Conservation (phyloP, 257 asterid species). For the Ilex asprella region DNA sequence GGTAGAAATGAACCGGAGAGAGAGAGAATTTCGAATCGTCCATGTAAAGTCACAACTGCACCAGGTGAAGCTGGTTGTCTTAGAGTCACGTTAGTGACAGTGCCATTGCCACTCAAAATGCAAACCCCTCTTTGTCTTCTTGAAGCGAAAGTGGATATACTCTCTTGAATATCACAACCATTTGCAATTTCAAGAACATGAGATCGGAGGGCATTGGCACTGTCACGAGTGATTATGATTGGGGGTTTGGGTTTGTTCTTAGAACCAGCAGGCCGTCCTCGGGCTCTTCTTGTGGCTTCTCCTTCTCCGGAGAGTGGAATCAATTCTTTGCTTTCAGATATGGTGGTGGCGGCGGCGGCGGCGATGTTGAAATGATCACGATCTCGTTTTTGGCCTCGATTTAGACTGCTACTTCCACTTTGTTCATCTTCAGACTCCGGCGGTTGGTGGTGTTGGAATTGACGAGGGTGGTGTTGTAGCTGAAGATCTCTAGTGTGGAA, state of each 20-base stretch:
- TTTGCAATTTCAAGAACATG: slow-evolving; percentile 75
- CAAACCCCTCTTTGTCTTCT: slow-evolving; percentile 85
- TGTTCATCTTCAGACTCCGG: neutral
- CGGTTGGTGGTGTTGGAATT: neutral
- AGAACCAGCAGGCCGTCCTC: slow-evolving; percentile 86
- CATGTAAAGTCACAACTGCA: slow-evolving; percentile 66
- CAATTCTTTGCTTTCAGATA: slow-evolving; percentile 16
- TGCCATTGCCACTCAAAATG: slow-evolving; percentile 71
- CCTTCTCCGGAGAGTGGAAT: slow-evolving; percentile 5
- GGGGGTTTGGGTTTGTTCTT: slow-evolving; percentile 92
- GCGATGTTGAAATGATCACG: neutral
- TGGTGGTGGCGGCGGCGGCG: neutral
- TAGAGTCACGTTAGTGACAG: slow-evolving; percentile 70
- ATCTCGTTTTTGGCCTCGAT: neutral
- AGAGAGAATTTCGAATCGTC: slow-evolving; percentile 79
- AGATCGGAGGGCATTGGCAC: slow-evolving; percentile 83
- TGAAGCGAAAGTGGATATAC: slow-evolving; percentile 68
- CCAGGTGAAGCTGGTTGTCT: slow-evolving; percentile 81
- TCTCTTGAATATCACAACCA: slow-evolving; percentile 75
- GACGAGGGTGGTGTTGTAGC: neutral
- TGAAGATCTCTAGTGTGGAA: slow-evolving; percentile 4
- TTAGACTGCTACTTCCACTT: neutral
- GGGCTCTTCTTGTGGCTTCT: slow-evolving; percentile 52
- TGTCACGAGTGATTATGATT: slow-evolving; percentile 83
- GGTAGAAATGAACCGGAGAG: slow-evolving; percentile 85